These are phyloP conservation scores for Populus deltoides DNA, from an alignment of 345 rosid genomes.

Conservation along the genomic window DNA sequence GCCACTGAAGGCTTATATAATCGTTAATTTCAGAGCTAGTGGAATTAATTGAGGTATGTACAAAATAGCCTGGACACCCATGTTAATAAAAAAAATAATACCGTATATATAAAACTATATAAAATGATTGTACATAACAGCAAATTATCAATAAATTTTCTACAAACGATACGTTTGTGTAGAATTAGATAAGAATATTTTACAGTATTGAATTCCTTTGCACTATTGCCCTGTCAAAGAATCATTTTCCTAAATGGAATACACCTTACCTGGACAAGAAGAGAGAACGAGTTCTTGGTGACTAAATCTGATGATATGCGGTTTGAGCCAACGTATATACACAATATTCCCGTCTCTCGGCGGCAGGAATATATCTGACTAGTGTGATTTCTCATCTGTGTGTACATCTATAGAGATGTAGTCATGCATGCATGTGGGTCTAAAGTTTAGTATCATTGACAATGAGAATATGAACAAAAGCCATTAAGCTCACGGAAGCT, in stretches of 20 bases:
- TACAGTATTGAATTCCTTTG: too few species aligned
- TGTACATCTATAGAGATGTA: background rate
- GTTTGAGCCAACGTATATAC: too few species aligned
- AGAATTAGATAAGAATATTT: too few species aligned
- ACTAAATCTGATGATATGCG: too few species aligned
- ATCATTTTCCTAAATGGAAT: too few species aligned
- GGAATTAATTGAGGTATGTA: fast-evolving
- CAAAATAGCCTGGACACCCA: fast-evolving
- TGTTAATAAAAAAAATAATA: too few species aligned
- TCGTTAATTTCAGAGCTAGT: fast-evolving
- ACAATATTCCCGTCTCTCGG: background rate
- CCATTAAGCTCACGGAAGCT: background rate
- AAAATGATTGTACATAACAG: too few species aligned
- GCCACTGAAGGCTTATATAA: fast-evolving
- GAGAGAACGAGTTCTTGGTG: too few species aligned
- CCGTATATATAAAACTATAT: too few species aligned
- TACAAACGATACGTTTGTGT: too few species aligned
- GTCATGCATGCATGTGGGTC: slow-evolving; percentile 1
- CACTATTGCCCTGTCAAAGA: too few species aligned
- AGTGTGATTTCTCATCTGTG: background rate
- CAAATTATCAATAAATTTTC: too few species aligned
- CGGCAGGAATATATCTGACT: background rate
- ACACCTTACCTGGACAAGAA: background rate
- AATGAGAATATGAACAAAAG: background rate
- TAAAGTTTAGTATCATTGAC: slow-evolving; percentile 9